Conservation (phyloP, 805 yeast genomes). For the Candida sakaeoensis region DNA sequence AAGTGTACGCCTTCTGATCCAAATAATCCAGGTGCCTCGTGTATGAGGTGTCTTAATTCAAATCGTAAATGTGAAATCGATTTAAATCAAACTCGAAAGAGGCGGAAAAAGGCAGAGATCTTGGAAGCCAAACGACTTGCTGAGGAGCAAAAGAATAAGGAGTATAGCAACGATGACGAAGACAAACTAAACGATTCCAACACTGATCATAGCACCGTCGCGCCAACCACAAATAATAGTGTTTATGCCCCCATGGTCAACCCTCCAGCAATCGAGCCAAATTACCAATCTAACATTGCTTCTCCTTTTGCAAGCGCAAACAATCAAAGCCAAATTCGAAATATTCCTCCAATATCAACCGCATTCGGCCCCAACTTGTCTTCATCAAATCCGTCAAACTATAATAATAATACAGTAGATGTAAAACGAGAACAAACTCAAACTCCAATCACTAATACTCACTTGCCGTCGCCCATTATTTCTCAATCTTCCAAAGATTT, state of each 20-base stretch:
- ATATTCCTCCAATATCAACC: neutral
- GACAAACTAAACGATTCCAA: neutral
- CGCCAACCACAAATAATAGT: neutral
- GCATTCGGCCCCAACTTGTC: neutral
- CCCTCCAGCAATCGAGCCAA: neutral
- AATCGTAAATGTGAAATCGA: conserved; percentile 66
- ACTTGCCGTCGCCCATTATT: conserved; percentile 1
- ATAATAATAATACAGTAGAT: neutral
- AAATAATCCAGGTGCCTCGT: conserved; percentile 57
- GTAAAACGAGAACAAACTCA: neutral
- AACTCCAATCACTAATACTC: neutral
- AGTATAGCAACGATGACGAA: neutral
- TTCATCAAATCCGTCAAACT: neutral
- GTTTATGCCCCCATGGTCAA: neutral
- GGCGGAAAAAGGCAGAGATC: conserved; percentile 31
- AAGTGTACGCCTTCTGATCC: conserved; percentile 73
- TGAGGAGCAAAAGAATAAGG: conserved; percentile 13
- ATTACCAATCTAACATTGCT: neutral
- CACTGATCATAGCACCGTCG: too few relatives aligned
- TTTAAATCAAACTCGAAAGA: conserved; percentile 53
- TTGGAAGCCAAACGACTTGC: conserved; percentile 18
- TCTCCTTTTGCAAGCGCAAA: neutral
- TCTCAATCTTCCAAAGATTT: conserved; percentile 5
- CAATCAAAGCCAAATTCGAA: neutral
- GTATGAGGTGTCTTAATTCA: conserved; percentile 68